Conservation (phyloP, 805 yeast species). For the Kazachstania martiniae region DNA sequence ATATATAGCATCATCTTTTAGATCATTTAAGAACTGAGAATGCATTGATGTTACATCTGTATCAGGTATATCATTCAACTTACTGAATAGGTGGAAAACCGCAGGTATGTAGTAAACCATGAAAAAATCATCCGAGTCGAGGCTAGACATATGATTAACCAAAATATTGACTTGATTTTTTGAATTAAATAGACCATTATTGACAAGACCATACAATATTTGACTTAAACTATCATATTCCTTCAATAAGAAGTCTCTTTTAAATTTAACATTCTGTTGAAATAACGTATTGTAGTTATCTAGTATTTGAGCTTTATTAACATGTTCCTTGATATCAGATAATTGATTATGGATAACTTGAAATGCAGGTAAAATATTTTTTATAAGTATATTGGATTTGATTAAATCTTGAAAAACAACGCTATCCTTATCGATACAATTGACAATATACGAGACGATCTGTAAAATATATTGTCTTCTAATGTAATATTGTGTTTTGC, state of each 20-base stretch:
- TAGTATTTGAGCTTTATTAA: slow-evolving; percentile 42
- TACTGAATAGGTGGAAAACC: slow-evolving; percentile 35
- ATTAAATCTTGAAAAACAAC: slow-evolving; percentile 9
- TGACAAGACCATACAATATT: slow-evolving; percentile 43
- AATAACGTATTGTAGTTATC: slow-evolving; percentile 39
- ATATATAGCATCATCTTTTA: slow-evolving; percentile 33
- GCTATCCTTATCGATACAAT: slow-evolving; percentile 12
- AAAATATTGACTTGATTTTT: slow-evolving; percentile 32
- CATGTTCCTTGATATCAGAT: slow-evolving; percentile 39
- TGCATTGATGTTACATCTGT: slow-evolving; percentile 32
- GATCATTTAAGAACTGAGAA: slow-evolving; percentile 27
- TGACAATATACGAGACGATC: slow-evolving; percentile 37
- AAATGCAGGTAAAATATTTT: slow-evolving; percentile 44
- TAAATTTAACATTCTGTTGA: slow-evolving; percentile 40
- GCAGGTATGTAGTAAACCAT: slow-evolving; percentile 56
- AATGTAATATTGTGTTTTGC: slow-evolving; percentile 54
- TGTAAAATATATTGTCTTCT: slow-evolving; percentile 69
- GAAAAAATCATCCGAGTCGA: slow-evolving; percentile 53
- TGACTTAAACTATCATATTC: slow-evolving; percentile 69
- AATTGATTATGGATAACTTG: slow-evolving; percentile 47
- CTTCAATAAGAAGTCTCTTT: slow-evolving; percentile 49
- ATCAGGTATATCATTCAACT: slow-evolving; percentile 28
- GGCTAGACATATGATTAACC: slow-evolving; percentile 34
- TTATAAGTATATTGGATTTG: slow-evolving; percentile 22
- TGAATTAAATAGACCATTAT: slow-evolving; percentile 27